Evolutionary conservation across 192 early-diverging fungal species (phyloP).

Genomic region (Podila clonocystis): DNA sequence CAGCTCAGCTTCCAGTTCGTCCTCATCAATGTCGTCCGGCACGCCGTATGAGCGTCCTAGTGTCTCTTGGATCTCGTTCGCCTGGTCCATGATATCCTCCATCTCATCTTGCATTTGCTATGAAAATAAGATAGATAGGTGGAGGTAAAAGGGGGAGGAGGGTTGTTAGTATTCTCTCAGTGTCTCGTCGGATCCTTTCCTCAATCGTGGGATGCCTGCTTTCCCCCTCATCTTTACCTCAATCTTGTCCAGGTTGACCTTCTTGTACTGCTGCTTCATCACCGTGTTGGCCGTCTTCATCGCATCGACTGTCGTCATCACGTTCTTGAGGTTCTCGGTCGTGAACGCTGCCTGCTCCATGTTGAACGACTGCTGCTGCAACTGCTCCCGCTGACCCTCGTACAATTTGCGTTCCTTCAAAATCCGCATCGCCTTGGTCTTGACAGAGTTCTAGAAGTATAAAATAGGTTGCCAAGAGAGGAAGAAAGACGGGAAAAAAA

Average conservation of each 20-base stretch:
- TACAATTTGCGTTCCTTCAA: slow-evolving; percentile 97
- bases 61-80: slow-evolving; percentile 97
- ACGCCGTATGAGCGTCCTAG: slow-evolving; percentile 91
- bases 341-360: slow-evolving; percentile 97
- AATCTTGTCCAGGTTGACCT: slow-evolving; percentile 94
- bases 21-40: slow-evolving; percentile 96
- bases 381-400: slow-evolving; percentile 93
- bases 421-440: slow-evolving; percentile 90
- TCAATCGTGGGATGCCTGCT: neutral
- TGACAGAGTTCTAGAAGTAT: slow-evolving; percentile 78
- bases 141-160: no score
- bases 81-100: slow-evolving; percentile 96
- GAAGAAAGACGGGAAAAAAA: neutral
- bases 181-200: neutral
- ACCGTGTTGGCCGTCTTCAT: slow-evolving; percentile 96
- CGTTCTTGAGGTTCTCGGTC: slow-evolving; percentile 97
- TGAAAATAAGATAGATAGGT: neutral
- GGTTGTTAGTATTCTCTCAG: neutral
- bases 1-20: slow-evolving; percentile 98
- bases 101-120: slow-evolving; percentile 97
- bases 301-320: slow-evolving; percentile 95
- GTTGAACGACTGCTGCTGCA: slow-evolving; percentile 97
- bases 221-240: slow-evolving; percentile 62
- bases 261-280: slow-evolving; percentile 97
- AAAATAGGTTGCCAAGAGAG: neutral